Percentiles rank a stretch among this genome's conserved stretches.
Evolutionary conservation across 2,329 filamentous ascomycete species (phyloP).

Genomic region (Colletotrichum musae): DNA sequence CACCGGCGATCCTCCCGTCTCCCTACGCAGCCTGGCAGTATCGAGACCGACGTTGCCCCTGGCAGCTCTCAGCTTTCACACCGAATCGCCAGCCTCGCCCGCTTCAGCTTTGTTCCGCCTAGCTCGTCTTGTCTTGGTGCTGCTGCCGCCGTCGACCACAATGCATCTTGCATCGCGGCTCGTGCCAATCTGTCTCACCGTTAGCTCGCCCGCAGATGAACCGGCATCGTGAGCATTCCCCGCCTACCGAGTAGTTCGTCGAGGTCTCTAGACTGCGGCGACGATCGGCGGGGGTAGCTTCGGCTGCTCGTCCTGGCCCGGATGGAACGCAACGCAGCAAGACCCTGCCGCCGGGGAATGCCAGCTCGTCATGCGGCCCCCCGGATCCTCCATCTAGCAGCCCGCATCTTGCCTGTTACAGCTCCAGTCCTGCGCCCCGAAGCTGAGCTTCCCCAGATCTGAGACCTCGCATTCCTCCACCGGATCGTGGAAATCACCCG

Average conservation of each 20-base stretch:
- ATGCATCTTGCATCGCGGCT: slow-evolving; percentile 8
- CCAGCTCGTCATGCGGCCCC: neutral
- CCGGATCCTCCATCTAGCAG: neutral
- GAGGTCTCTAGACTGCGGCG: neutral
- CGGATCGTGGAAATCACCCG: neutral
- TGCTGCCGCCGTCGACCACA: neutral
- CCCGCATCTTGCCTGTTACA: neutral
- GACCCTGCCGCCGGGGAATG: neutral
- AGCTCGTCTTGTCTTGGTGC: neutral
- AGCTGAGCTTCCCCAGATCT: neutral
- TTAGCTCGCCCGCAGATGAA: neutral
- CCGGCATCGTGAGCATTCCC: slow-evolving; percentile 5
- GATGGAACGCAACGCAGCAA: neutral
- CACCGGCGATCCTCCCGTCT: slow-evolving; percentile 1
- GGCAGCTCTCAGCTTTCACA: neutral
- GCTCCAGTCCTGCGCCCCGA: neutral
- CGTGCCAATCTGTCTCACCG: slow-evolving; percentile 28
- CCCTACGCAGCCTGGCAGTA: neutral
- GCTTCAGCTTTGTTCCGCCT: slow-evolving; percentile 10
- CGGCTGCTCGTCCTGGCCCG: neutral
- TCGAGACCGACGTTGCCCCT: neutral
- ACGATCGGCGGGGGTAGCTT: neutral
- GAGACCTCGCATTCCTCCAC: neutral
- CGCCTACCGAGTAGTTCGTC: neutral
- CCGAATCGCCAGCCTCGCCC: no score